These are phyloP conservation scores for Arthrocladium fulminans DNA, from an alignment of 2,329 filamentous ascomycete species.

Conservation along the genomic window DNA sequence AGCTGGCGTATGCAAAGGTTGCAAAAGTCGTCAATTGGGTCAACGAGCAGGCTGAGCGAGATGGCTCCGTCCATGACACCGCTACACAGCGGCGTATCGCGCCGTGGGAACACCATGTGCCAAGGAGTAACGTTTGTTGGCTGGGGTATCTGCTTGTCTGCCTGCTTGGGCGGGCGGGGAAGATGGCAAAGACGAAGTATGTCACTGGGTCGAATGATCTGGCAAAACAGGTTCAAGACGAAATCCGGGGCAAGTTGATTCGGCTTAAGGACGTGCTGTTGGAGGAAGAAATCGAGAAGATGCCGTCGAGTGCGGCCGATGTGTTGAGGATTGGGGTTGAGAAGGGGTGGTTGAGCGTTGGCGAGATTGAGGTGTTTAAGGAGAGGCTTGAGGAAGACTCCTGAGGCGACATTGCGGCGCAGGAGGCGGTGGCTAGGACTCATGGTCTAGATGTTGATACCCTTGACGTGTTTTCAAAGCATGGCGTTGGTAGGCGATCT, in stretches of 20 bases:
- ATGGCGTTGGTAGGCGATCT: background rate
- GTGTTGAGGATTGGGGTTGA: slow-evolving; percentile 14
- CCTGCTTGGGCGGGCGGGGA: slow-evolving; percentile 32
- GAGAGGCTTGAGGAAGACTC: slow-evolving; percentile 14
- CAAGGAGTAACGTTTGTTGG: slow-evolving; percentile 49
- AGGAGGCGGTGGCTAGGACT: background rate
- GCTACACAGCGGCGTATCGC: slow-evolving; percentile 30
- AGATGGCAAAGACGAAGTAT: slow-evolving; percentile 4
- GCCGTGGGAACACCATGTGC: slow-evolving; percentile 33
- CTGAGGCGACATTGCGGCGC: background rate
- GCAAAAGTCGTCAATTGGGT: slow-evolving; percentile 13
- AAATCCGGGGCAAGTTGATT: slow-evolving; percentile 16
- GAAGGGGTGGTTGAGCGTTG: slow-evolving; percentile 14
- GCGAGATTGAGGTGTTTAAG: slow-evolving; percentile 19
- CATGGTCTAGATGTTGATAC: background rate
- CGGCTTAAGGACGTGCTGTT: slow-evolving; percentile 8
- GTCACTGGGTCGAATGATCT: slow-evolving; percentile 12
- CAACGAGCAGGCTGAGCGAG: slow-evolving; percentile 6
- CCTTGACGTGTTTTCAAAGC: slow-evolving; percentile 1
- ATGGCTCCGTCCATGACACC: slow-evolving; percentile 22
- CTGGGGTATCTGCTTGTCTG: slow-evolving; percentile 52
- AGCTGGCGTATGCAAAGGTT: slow-evolving; percentile 9
- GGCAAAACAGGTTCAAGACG: slow-evolving; percentile 18
- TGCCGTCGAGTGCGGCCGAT: slow-evolving; percentile 14
- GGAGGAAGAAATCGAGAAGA: slow-evolving; percentile 1